Conservation (phyloP, 176 grass and related monocot genomes). For the Aechmea fasciata region DNA sequence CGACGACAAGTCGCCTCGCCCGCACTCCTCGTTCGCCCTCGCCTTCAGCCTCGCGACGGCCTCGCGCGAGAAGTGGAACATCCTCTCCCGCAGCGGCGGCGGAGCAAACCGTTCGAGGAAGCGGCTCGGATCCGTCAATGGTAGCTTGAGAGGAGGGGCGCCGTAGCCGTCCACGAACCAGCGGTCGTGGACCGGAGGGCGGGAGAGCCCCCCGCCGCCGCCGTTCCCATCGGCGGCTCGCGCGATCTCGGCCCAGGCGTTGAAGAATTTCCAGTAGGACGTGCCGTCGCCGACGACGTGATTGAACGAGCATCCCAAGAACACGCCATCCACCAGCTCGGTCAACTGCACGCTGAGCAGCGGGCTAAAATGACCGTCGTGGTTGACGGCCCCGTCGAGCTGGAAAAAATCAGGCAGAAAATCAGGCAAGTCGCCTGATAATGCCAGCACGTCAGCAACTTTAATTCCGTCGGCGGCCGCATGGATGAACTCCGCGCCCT, state of each 20-base stretch:
- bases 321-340: slow-evolving; percentile 65
- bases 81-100: slow-evolving; percentile 42
- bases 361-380: slow-evolving; percentile 63
- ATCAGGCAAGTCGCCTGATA: slow-evolving; percentile 24
- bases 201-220: slow-evolving; percentile 27
- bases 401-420: slow-evolving; percentile 31
- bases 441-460: slow-evolving; percentile 45
- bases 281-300: slow-evolving; percentile 88
- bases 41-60: slow-evolving; percentile 39
- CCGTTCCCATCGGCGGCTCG: slow-evolving; percentile 36
- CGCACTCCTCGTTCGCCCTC: slow-evolving; percentile 24
- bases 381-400: slow-evolving; percentile 70
- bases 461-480: slow-evolving; percentile 24
- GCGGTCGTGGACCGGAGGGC: slow-evolving; percentile 50
- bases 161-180: slow-evolving; percentile 70
- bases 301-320: slow-evolving; percentile 65
- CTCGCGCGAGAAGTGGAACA: slow-evolving; percentile 48
- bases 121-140: slow-evolving; percentile 47
- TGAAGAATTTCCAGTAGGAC: slow-evolving; percentile 96
- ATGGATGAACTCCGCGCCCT: slow-evolving; percentile 38
- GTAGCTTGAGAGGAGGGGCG: slow-evolving; percentile 69
- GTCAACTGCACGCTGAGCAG: slow-evolving; percentile 77
- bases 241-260: slow-evolving; percentile 53
- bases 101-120: slow-evolving; percentile 7
- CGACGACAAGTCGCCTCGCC: slow-evolving; percentile 23